Conservation (phyloP, 768 basidiomycete genomes). For the Nevesoporus exiguus region DNA sequence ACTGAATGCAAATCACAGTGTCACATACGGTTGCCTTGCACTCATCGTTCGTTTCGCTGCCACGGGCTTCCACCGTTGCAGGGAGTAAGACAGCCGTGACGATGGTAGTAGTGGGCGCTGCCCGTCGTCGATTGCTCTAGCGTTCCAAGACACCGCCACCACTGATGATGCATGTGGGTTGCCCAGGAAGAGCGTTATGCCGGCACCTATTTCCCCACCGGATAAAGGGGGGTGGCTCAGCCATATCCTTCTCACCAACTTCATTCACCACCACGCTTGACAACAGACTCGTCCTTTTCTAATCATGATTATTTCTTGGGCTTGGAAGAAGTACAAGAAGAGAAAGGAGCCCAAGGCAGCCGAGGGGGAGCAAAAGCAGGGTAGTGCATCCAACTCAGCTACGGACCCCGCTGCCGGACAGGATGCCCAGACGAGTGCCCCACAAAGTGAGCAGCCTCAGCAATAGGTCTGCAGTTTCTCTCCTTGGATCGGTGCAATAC, state of each 20-base stretch:
- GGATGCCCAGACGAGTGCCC: background rate
- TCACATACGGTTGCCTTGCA: background rate
- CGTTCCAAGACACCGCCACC: background rate
- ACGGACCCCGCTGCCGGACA: background rate
- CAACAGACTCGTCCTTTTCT: background rate
- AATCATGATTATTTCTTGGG: slow-evolving; percentile 14
- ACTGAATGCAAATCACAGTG: background rate
- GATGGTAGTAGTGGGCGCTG: background rate
- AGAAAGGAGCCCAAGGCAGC: slow-evolving; percentile 19
- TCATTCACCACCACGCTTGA: background rate
- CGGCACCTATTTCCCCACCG: background rate
- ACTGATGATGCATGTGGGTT: background rate
- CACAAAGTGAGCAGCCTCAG: slow-evolving; percentile 1
- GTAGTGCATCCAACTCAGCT: background rate
- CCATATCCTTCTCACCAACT: background rate
- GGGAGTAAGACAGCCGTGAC: background rate
- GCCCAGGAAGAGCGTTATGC: background rate
- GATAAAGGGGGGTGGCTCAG: slow-evolving; percentile 8
- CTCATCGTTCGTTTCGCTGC: background rate
- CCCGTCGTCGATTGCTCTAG: background rate
- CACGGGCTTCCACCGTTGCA: background rate
- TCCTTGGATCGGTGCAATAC: background rate
- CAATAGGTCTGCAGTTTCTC: slow-evolving; percentile 10
- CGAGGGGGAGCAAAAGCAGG: slow-evolving; percentile 14
- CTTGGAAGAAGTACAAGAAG: slow-evolving; percentile 27